Conservation (phyloP, 306 rosid species). For the cucumber (Cucumis sativus) region DNA sequence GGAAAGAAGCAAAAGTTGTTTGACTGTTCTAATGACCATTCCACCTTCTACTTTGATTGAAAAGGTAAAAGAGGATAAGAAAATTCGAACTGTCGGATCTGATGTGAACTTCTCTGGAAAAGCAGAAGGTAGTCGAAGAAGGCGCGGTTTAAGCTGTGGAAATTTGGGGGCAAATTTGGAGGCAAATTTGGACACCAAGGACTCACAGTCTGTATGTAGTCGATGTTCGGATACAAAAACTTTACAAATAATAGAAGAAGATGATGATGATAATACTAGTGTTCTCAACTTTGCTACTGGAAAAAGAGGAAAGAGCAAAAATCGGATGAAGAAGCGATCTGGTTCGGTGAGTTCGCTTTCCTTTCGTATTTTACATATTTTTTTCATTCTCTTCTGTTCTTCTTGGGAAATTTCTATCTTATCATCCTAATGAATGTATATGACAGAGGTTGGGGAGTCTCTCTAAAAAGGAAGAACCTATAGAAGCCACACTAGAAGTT, state of each 20-base stretch:
- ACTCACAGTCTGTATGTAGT: conserved; percentile 12
- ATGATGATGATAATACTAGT: conserved; percentile 64
- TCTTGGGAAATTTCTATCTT: not conserved
- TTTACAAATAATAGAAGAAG: conserved; percentile 24
- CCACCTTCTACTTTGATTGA: conserved; percentile 17
- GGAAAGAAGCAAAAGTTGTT: conserved; percentile 39
- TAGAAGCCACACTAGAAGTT: conserved; percentile 17
- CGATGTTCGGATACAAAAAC: not conserved
- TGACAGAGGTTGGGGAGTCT: conserved; percentile 23
- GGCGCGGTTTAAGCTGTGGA: conserved; percentile 16
- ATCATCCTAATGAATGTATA: not conserved
- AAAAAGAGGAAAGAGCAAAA: conserved; percentile 21
- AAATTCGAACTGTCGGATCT: conserved; percentile 4
- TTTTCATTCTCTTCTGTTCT: not conserved
- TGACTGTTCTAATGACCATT: conserved; percentile 19
- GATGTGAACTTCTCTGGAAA: conserved; percentile 17
- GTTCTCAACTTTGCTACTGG: conserved; percentile 35
- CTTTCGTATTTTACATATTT: not conserved
- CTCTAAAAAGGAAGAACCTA: not conserved
- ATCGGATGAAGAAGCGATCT: conserved; percentile 16
- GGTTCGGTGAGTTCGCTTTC: conserved; percentile 22
- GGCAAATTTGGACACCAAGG: conserved; percentile 18
- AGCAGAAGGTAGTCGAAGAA: conserved; percentile 15
- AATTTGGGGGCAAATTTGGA: conserved; percentile 8
- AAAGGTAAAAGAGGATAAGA: conserved; percentile 23